Evolutionary conservation across 257 asterid species (phyloP), one percentile per base, ranked within the genome.

Genomic region (Eustoma russellianum): DNA sequence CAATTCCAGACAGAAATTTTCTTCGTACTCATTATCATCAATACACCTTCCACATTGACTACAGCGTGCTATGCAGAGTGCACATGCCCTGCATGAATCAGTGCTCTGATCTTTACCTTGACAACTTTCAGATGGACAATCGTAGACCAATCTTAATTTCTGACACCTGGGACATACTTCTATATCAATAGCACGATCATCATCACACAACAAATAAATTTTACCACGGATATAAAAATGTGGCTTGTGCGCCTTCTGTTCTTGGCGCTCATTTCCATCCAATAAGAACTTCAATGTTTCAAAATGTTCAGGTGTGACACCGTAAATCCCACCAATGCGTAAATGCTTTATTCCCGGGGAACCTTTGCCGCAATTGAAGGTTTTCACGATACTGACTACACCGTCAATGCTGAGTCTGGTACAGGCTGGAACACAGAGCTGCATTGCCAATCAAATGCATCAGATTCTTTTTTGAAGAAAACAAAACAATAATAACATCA

Each of bases 391-490:
- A 52, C 68, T 69, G 65, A 91, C 52, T 33, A 79, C 60, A 34
- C 89, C 85, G 50, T 84, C 89, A 53, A 83, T 63, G 28, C 79
- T 82, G 63, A 91, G 71, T 74, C 79, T 71, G 40, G 95, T 74
- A 64, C 96, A 91, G 11, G 87, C 95, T 52, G 95, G 94, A 68
- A 91, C 85, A 54, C 69, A 75, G 10, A 91, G 59, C 98, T 91
- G 83, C 83, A 79, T 48, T 44, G 24, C 33, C 43, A 15, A 56
- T 44, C 47, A 58, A 5, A 41, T 50, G 35, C 34, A 10, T 64
- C 46, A 78, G 64, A 48, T 64, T 1, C 24, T 33, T 35, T 38
- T 4, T 38, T 7, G 5, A 3, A 24, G 3, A 24, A 19, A 19
- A 19, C 2, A 24, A 24, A 24, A 24, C 3, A 24, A 2, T 38